Evolutionary conservation across 257 asterid species (phyloP).

Genomic region (Solanum chmielewskii): DNA sequence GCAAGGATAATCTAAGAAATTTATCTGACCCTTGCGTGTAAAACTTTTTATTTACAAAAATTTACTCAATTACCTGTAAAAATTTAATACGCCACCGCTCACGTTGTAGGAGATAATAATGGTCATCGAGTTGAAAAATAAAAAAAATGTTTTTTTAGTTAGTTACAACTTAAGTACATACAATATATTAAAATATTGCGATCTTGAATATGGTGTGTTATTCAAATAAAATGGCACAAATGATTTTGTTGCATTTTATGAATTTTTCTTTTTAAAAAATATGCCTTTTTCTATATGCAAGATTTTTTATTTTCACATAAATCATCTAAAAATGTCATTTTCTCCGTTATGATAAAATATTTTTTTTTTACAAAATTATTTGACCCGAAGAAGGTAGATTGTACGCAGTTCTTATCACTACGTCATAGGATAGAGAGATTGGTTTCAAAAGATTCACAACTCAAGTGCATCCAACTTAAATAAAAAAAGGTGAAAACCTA

Average conservation of each 20-base stretch:
- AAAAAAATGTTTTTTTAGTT: not conserved
- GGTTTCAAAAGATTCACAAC: not conserved
- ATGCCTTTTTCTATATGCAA: not conserved
- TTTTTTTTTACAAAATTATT: no score
- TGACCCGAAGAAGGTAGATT: not conserved
- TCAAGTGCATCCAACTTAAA: not conserved
- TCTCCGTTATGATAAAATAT: not conserved
- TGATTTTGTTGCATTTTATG: not conserved
- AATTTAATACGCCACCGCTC: not conserved
- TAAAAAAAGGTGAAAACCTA: not conserved
- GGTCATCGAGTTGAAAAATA: not conserved
- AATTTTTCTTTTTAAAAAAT: no score
- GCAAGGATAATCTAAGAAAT: no score
- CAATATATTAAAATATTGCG: not conserved
- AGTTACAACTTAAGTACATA: not conserved
- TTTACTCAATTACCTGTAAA: not conserved
- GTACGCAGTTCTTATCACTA: not conserved
- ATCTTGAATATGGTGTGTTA: not conserved
- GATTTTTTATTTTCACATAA: not conserved
- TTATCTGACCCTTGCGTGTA: not conserved
- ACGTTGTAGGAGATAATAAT: not conserved
- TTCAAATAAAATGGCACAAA: not conserved
- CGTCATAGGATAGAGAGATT: not conserved
- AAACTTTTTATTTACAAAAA: not conserved
- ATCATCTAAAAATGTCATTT: not conserved